Percentiles rank a stretch among this genome's conserved stretches.
Conservation (phyloP, 2,329 filamentous ascomycete genomes). For the Penicillium expansum region DNA sequence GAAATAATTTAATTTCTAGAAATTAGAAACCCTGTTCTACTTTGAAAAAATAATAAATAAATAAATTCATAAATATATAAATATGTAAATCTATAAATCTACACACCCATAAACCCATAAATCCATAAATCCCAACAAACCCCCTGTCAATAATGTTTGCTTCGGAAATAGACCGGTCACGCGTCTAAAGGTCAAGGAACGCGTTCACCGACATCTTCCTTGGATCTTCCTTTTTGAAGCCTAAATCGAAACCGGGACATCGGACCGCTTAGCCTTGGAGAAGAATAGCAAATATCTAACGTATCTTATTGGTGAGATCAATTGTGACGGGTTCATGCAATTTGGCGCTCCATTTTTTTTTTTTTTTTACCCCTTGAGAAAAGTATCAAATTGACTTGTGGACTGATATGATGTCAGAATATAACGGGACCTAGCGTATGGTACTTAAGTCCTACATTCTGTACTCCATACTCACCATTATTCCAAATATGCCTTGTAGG, state of each 20-base stretch:
- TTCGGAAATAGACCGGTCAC: slow-evolving; percentile 18
- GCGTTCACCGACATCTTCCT: slow-evolving; percentile 12
- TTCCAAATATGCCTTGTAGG: not conserved
- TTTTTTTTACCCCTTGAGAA: not conserved
- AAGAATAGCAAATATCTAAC: not conserved
- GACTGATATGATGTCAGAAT: slow-evolving; percentile 18
- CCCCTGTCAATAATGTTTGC: slow-evolving; percentile 20
- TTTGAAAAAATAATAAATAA: not conserved
- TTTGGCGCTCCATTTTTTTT: not conserved
- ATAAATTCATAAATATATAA: too few relatives aligned
- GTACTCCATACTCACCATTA: not conserved
- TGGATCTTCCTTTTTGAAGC: not conserved
- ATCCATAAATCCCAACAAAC: not conserved
- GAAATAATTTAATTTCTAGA: too few relatives aligned
- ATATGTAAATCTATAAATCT: too few relatives aligned
- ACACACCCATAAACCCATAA: too few relatives aligned
- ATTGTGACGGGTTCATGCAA: not conserved
- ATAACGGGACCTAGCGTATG: slow-evolving; percentile 8
- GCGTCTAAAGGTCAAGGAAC: slow-evolving; percentile 7
- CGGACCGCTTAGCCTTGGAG: slow-evolving; percentile 14
- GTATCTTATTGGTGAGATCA: slow-evolving; percentile 12
- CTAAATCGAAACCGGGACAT: slow-evolving; percentile 7
- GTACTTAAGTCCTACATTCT: not conserved
- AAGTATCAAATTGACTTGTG: not conserved
- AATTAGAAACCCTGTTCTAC: not conserved